Evolutionary conservation across 2,329 filamentous ascomycete species (phyloP), one percentile per base, ranked within the genome.

Genomic region (Albifimbria verrucaria): DNA sequence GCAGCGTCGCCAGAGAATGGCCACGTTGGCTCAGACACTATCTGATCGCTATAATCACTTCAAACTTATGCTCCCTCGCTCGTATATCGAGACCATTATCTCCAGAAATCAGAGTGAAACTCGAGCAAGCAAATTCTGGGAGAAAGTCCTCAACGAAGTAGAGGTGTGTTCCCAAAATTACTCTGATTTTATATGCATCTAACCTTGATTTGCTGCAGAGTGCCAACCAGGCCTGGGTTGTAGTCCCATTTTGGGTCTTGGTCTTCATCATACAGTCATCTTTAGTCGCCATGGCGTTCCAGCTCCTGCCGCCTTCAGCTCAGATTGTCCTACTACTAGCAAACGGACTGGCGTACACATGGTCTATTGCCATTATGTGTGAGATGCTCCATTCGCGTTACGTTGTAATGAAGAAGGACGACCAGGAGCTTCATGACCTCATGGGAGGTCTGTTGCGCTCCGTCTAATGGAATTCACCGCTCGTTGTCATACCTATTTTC

Each of bases 361-460:
- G 58, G 58, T 53, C 48, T 15, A 52, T 49, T 18, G 50, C 49
- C 22, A 52, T 54, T 32, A 49, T 53, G 17, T 52, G 53, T 51
- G 53, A 53, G 45, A 52, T 49, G 50, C 48, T 56, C 21, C 52
- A 55, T 11, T 32, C 50, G 9, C 55, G 55, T 20, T 59, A 55
- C 45, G 32, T 52, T 20, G 49, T 50, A 22, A 45, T 42, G 7
- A 54, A 58, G 48, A 48, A 49, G 7, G 56, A 58, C 18, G 57
- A 59, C 41, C 54, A 55, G 26, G 52, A 55, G 52, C 48, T 60
- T 12, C 58, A 60, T 21, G 51, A 59, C 51, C 23, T 57, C 28
- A 52, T 57, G 36, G 54, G 55, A 3, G 51, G 32, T 15, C 11
- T 39, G 12, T 39, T 15, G 5, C 32, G 12, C 12, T 39, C 32